phyloP scores from a whole-genome alignment of 306 rosid genomes.

The Medicago ruthenica region DNA sequence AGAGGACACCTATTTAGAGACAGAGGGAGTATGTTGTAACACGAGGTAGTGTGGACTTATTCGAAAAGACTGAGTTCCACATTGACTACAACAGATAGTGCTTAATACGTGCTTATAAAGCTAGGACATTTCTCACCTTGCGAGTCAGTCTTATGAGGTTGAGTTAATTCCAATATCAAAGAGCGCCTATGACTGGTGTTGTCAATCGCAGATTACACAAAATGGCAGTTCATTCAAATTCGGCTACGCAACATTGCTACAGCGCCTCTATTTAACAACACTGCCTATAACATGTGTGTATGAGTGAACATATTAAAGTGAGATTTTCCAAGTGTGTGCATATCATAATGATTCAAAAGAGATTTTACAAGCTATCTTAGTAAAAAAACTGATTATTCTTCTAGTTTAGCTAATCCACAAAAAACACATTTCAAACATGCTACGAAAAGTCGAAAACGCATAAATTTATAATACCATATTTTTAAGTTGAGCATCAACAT shows the following conservation, averaged over 20 bases:
- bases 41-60: neutral
- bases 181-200: neutral
- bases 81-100: neutral
- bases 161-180: neutral
- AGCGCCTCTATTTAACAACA: no score
- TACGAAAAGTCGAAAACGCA: slow-evolving; percentile 11
- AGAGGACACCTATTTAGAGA: no score
- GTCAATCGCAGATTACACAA: no score
- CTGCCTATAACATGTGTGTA: neutral
- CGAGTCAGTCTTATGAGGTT: neutral
- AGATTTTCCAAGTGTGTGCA: slow-evolving; percentile 7
- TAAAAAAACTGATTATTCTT: neutral
- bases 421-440: slow-evolving; percentile 33
- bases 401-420: slow-evolving; percentile 25
- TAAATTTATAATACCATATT: slow-evolving; percentile 40
- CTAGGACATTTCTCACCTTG: neutral
- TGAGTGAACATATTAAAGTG: neutral
- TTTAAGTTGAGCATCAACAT: slow-evolving; percentile 13
- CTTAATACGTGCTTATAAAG: neutral
- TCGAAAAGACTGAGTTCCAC: neutral
- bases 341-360: slow-evolving; percentile 23
- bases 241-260: no score
- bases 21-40: neutral
- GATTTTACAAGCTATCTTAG: neutral
- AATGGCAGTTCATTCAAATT: no score